phyloP scores from a whole-genome alignment of 768 basidiomycete species.

The Tulasnella sp. region DNA sequence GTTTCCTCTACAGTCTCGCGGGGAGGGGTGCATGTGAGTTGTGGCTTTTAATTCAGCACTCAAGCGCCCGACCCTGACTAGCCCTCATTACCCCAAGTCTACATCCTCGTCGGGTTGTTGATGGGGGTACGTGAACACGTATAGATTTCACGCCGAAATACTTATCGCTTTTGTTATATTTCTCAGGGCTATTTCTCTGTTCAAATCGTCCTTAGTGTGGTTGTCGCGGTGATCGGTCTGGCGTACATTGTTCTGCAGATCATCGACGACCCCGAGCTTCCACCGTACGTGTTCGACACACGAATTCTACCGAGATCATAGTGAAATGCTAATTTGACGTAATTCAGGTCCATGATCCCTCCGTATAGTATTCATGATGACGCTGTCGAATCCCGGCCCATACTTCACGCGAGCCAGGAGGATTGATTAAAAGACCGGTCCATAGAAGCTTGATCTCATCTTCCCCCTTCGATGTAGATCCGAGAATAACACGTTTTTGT shows the following conservation, averaged over 20 bases:
- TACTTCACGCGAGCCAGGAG: not conserved
- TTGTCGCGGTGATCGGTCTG: constrained; percentile 30
- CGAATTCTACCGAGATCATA: not conserved
- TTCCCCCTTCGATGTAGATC: not conserved
- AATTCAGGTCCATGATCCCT: not conserved
- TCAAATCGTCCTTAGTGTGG: constrained; percentile 30
- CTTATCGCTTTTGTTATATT: not conserved
- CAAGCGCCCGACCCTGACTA: not conserved
- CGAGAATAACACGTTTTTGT: not conserved
- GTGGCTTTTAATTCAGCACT: not conserved
- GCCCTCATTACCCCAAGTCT: not conserved
- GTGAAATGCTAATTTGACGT: not conserved
- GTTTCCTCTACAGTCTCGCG: constrained; percentile 32
- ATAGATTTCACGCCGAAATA: not conserved
- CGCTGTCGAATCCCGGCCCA: not conserved
- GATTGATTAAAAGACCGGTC: not conserved
- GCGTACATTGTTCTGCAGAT: constrained; percentile 31
- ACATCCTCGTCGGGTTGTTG: constrained; percentile 16
- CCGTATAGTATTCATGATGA: not conserved
- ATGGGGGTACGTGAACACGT: not conserved
- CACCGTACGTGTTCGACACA: constrained; percentile 28
- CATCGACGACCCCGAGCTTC: constrained; percentile 29
- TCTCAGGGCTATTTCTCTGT: constrained; percentile 28
- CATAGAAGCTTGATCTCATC: not conserved
- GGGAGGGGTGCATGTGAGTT: constrained; percentile 34